Percentiles rank a stretch among this genome's conserved stretches.
phyloP scores from a whole-genome alignment of 352 stramenopile genomes.

The Achlya hypogyna region DNA sequence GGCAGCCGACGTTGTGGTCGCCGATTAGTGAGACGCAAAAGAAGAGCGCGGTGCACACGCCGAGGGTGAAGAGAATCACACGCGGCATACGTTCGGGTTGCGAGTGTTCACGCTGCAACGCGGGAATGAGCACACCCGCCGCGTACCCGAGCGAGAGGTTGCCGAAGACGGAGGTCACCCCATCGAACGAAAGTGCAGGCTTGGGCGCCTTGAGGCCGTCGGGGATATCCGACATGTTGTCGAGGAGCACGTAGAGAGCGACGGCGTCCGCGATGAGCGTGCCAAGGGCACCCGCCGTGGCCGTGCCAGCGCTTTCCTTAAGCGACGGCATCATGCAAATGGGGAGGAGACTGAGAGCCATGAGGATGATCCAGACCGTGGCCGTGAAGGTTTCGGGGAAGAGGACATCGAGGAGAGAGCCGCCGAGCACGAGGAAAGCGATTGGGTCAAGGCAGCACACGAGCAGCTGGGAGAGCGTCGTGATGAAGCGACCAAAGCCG shows the following conservation, averaged over 20 bases:
- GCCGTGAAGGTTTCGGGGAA: conserved; percentile 21
- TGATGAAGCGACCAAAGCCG: conserved; percentile 19
- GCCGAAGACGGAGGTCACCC: conserved; percentile 20
- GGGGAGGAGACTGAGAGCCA: conserved; percentile 18
- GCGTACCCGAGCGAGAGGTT: conserved; percentile 23
- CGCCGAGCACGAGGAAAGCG: conserved; percentile 23
- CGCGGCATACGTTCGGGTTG: conserved; percentile 22
- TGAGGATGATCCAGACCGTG: conserved; percentile 23
- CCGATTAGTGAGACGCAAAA: conserved; percentile 15
- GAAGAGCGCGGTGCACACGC: conserved; percentile 18
- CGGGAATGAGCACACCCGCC: conserved; percentile 22
- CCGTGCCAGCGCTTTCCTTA: conserved; percentile 22
- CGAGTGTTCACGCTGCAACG: conserved; percentile 22
- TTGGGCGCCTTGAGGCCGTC: background rate
- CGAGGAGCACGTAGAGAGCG: conserved; percentile 16
- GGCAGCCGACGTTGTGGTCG: conserved; percentile 21
- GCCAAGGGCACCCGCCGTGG: conserved; percentile 13
- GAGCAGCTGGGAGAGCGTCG: conserved; percentile 17
- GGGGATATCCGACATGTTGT: conserved; percentile 19
- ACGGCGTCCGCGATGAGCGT: conserved; percentile 22
- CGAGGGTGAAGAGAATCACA: conserved; percentile 22
- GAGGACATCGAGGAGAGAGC: conserved; percentile 8
- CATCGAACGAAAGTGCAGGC: conserved; percentile 14
- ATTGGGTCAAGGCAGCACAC: conserved; percentile 22
- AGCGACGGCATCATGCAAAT: conserved; percentile 23